Percentiles rank a stretch among this genome's conserved stretches.
These are phyloP conservation scores for Panaeolus papilionaceus DNA, from an alignment of 768 basidiomycete species.

Conservation along the genomic window DNA sequence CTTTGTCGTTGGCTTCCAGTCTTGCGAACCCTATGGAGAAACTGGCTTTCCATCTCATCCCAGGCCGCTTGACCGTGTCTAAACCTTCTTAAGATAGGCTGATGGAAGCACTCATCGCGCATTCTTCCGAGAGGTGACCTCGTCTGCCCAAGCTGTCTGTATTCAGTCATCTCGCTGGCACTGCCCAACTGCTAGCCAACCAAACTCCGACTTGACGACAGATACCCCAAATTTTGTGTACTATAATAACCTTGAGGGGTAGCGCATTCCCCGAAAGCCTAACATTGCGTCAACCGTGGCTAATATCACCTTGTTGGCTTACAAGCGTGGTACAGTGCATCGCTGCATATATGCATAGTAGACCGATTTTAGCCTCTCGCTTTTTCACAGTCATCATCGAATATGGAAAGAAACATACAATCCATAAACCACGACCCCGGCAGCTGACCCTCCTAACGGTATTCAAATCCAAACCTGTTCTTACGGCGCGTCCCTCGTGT, in stretches of 20 bases:
- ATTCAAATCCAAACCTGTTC: conserved; percentile 8
- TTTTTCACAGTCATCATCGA: conserved; percentile 11
- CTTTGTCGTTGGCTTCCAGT: not conserved
- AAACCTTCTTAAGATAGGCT: not conserved
- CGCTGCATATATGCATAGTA: not conserved
- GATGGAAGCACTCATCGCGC: conserved; percentile 6
- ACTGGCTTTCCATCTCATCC: not conserved
- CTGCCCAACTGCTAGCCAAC: conserved; percentile 11
- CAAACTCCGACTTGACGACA: conserved; percentile 14
- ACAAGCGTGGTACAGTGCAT: not conserved
- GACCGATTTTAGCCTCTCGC: not conserved
- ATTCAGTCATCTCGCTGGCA: conserved; percentile 6
- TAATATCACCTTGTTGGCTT: not conserved
- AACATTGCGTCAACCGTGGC: conserved; percentile 1
- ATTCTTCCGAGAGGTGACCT: conserved; percentile 8
- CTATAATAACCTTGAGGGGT: conserved; percentile 7
- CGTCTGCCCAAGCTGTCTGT: conserved; percentile 5
- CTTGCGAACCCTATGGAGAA: not conserved
- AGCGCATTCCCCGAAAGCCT: not conserved
- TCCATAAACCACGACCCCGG: not conserved
- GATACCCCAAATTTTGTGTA: conserved; percentile 3
- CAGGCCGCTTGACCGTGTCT: conserved; percentile 4
- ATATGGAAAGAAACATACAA: conserved; percentile 13
- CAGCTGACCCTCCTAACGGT: conserved; percentile 14
- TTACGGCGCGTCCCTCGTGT: conserved; percentile 13